phyloP scores from a whole-genome alignment of 2,329 filamentous ascomycete species.

The Cladophialophora immunda region DNA sequence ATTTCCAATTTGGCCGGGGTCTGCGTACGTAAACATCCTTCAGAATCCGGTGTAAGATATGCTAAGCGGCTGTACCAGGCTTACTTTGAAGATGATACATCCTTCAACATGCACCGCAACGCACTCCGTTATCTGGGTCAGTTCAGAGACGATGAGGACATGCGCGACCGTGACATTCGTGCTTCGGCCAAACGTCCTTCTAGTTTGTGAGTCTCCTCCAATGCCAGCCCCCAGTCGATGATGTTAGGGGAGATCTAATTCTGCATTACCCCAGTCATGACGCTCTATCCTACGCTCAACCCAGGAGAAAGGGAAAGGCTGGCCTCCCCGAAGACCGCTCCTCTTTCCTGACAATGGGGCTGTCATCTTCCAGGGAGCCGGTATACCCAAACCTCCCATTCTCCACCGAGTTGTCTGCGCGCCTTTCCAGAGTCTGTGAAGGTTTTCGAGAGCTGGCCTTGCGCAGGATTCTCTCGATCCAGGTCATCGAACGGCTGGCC shows the following conservation, averaged over 20 bases:
- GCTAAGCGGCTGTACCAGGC: slow-evolving; percentile 4
- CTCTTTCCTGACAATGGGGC: neutral
- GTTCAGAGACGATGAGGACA: slow-evolving; percentile 1
- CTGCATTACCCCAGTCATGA: slow-evolving; percentile 4
- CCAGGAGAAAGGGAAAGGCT: slow-evolving; percentile 1
- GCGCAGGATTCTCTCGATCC: slow-evolving; percentile 28
- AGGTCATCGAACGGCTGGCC: slow-evolving; percentile 26
- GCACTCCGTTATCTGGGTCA: slow-evolving; percentile 8
- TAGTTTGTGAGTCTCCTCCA: neutral
- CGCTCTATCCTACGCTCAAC: slow-evolving; percentile 11
- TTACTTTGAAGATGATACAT: slow-evolving; percentile 12
- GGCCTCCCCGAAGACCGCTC: neutral
- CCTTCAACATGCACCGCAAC: slow-evolving; percentile 13
- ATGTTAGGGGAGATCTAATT: neutral
- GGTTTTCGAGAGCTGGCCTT: slow-evolving; percentile 36
- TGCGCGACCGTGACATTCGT: neutral
- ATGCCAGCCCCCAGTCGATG: neutral
- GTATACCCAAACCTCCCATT: slow-evolving; percentile 49
- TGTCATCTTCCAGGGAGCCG: neutral
- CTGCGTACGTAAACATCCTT: slow-evolving; percentile 18
- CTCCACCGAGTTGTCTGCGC: slow-evolving; percentile 26
- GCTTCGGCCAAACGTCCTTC: slow-evolving; percentile 10
- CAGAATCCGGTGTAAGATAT: neutral
- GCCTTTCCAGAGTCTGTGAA: slow-evolving; percentile 28
- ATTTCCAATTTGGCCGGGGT: slow-evolving; percentile 29